Conservation (phyloP, 2,329 filamentous ascomycete genomes). For the Paecilomyces dactylethromorphus region DNA sequence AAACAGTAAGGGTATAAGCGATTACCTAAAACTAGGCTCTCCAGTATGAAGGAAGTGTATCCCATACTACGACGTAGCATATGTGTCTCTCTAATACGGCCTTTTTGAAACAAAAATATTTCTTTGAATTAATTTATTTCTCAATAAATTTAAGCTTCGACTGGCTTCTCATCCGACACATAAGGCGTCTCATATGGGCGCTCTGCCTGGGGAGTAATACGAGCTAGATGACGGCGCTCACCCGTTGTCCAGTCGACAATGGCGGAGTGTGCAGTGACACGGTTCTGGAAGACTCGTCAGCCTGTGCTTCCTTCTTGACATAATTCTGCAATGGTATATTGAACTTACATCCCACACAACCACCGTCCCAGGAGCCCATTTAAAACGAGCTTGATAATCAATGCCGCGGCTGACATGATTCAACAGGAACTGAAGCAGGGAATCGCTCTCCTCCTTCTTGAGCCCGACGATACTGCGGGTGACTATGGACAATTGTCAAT, state of each 20-base stretch:
- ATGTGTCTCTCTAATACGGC: too few relatives aligned
- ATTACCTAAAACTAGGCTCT: too few relatives aligned
- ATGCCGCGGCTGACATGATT: slow-evolving; percentile 3
- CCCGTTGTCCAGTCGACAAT: slow-evolving; percentile 21
- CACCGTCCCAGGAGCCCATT: slow-evolving; percentile 20
- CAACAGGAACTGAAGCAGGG: slow-evolving; percentile 33
- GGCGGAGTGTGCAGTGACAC: slow-evolving; percentile 31
- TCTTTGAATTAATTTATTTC: too few relatives aligned
- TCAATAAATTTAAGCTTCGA: background rate
- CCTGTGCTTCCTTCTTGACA: slow-evolving; percentile 22
- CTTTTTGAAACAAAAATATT: too few relatives aligned
- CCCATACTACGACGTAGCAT: too few relatives aligned
- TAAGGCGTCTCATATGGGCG: background rate
- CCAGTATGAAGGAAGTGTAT: too few relatives aligned
- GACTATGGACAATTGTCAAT: background rate
- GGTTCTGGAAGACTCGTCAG: slow-evolving; percentile 29
- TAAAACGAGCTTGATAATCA: slow-evolving; percentile 18
- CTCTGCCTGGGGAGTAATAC: slow-evolving; percentile 23
- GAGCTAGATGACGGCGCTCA: slow-evolving; percentile 20
- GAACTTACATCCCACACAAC: slow-evolving; percentile 32
- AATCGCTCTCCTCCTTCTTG: slow-evolving; percentile 37
- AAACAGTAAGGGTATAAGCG: too few relatives aligned
- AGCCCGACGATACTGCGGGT: slow-evolving; percentile 32
- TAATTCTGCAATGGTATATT: slow-evolving; percentile 25
- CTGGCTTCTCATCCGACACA: background rate